Evolutionary conservation across 2,329 filamentous ascomycete genomes (phyloP).

Genomic region (Aspergillus oerlinghausenensis): DNA sequence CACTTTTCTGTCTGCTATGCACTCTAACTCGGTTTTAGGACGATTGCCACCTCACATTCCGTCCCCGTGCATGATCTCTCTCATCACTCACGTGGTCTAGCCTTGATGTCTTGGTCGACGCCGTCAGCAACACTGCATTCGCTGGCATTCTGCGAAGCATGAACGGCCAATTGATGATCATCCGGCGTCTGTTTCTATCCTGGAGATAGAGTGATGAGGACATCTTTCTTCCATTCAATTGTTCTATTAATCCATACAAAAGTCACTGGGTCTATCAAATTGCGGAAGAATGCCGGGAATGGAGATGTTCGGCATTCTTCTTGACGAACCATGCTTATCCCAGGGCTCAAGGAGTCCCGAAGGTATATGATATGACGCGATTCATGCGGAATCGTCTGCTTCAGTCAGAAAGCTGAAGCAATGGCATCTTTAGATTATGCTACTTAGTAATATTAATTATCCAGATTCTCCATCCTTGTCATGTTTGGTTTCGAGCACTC

Average conservation of each 20-base stretch:
- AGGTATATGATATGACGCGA: conserved; percentile 19
- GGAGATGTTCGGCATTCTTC: conserved; percentile 1
- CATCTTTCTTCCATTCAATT: conserved; percentile 8
- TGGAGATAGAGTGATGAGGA: conserved; percentile 19
- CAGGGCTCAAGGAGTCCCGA: conserved; percentile 1
- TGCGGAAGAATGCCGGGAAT: not conserved
- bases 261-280: not conserved
- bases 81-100: not conserved
- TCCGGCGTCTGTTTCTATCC: conserved; percentile 19
- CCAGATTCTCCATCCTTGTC: conserved; percentile 6
- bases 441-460: conserved; percentile 24
- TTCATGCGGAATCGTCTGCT: conserved; percentile 12
- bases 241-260: conserved; percentile 9
- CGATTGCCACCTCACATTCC: conserved; percentile 75
- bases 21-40: conserved; percentile 53
- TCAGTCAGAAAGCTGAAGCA: not conserved
- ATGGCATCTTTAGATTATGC: conserved; percentile 16
- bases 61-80: conserved; percentile 35
- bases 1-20: conserved; percentile 5
- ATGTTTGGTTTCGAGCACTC: not conserved
- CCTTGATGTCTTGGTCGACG: not conserved
- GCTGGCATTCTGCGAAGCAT: not conserved
- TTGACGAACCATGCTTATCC: not conserved
- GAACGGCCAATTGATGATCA: conserved; percentile 3
- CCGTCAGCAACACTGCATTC: not conserved